Conservation (phyloP, 2,329 filamentous ascomycete genomes). For the Byssoonygena ceratinophila region DNA sequence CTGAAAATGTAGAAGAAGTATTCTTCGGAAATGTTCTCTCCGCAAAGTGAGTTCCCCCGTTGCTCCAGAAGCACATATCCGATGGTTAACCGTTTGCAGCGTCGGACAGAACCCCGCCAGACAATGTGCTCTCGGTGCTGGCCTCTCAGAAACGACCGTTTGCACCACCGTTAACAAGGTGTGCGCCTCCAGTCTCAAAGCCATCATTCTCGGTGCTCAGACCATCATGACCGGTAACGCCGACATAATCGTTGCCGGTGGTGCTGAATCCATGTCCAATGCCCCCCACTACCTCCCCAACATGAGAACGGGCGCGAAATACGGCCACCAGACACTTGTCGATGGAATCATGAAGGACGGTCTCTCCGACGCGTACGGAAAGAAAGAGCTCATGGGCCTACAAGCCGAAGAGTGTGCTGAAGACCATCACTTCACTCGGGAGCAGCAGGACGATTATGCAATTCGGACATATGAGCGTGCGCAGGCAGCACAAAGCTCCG, state of each 20-base stretch:
- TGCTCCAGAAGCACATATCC: not conserved
- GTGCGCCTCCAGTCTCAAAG: constrained; percentile 90
- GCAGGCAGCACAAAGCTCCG: constrained; percentile 69
- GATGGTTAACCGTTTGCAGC: constrained; percentile 39
- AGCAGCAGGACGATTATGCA: constrained; percentile 89
- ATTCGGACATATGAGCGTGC: constrained; percentile 92
- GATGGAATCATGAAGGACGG: constrained; percentile 93
- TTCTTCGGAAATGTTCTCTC: constrained; percentile 98
- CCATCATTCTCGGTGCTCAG: constrained; percentile 86
- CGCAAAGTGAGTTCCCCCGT: constrained; percentile 56
- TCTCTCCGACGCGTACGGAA: constrained; percentile 79
- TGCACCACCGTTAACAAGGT: constrained; percentile 98
- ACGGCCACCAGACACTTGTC: constrained; percentile 77
- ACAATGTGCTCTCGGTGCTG: constrained; percentile 83
- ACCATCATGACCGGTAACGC: constrained; percentile 96
- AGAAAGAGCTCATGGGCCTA: constrained; percentile 94
- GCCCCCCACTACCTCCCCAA: constrained; percentile 87
- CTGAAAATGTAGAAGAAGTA: constrained; percentile 85
- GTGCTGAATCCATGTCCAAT: constrained; percentile 98
- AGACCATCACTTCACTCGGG: constrained; percentile 70
- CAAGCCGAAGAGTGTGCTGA: constrained; percentile 81
- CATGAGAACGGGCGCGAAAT: constrained; percentile 81
- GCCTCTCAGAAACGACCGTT: constrained; percentile 66
- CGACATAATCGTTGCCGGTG: constrained; percentile 83
- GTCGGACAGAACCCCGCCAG: constrained; percentile 92